Percentiles rank a stretch among this genome's conserved stretches.
Evolutionary conservation across 148 eudicot species (phyloP).

Genomic region (Cornus florida): DNA sequence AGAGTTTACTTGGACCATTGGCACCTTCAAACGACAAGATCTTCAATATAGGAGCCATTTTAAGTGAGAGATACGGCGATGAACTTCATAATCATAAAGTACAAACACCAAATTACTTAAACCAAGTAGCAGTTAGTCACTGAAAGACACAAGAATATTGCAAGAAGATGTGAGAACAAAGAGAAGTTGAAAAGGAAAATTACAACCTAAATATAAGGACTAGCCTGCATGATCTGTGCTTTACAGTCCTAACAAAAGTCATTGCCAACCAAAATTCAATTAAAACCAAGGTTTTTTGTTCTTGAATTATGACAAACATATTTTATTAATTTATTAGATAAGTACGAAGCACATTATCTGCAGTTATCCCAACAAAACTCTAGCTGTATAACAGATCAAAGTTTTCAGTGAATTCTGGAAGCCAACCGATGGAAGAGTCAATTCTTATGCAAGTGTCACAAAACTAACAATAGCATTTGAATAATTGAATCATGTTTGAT

Average conservation of each 20-base stretch:
- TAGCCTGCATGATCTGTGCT: not conserved
- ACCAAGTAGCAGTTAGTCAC: no score
- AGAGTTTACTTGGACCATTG: no score
- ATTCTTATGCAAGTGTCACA: not conserved
- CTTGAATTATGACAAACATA: not conserved
- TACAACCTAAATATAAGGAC: not conserved
- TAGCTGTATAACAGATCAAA: not conserved
- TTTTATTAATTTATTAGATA: not conserved
- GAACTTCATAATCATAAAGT: no score
- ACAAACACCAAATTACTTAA: no score
- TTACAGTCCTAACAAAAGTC: not conserved
- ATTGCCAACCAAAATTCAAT: not conserved
- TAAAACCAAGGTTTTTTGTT: not conserved
- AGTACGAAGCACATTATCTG: not conserved
- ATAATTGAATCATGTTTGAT: not conserved
- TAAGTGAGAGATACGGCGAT: no score
- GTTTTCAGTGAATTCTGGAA: not conserved
- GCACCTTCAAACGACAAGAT: no score
- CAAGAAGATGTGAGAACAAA: no score
- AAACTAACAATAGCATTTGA: not conserved
- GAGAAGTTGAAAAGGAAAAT: no score
- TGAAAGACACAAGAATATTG: no score
- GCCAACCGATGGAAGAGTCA: slow-evolving; percentile 4
- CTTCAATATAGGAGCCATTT: no score
- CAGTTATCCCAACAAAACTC: not conserved